These are phyloP conservation scores for Tinospora cordifolia DNA, from an alignment of 164 flowering plant genomes.

Conservation along the genomic window DNA sequence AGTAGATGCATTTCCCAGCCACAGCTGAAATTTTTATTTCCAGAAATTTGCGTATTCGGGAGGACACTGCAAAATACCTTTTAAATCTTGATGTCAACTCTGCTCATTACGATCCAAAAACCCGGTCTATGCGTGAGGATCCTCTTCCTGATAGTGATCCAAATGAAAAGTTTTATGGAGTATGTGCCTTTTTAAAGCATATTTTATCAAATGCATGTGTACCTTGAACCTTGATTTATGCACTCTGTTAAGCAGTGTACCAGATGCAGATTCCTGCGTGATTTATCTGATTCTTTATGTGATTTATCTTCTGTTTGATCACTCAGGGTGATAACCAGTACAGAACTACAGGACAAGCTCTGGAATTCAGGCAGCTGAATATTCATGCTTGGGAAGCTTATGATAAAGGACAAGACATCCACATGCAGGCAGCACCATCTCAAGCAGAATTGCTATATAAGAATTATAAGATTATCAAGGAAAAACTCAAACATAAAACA, in stretches of 20 bases:
- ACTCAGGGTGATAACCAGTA: conserved; percentile 65
- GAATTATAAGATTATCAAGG: conserved; percentile 54
- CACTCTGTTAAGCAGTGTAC: background rate
- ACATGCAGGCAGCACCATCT: conserved; percentile 83
- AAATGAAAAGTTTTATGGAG: conserved; percentile 72
- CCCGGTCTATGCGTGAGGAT: conserved; percentile 90
- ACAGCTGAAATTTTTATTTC: conserved; percentile 4
- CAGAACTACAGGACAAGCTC: conserved; percentile 66
- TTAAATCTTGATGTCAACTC: conserved; percentile 87
- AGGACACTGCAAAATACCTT: conserved; percentile 86
- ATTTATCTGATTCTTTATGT: no score
- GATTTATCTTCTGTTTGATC: background rate
- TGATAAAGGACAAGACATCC: conserved; percentile 81
- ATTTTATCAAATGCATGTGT: background rate
- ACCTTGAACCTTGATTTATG: background rate
- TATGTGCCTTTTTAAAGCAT: conserved; percentile 16
- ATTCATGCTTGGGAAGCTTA: conserved; percentile 74
- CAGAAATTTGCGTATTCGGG: conserved; percentile 88
- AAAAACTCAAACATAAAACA: conserved; percentile 42
- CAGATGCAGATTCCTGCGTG: background rate
- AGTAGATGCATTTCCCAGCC: background rate
- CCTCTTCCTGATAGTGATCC: conserved; percentile 87
- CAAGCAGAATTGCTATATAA: conserved; percentile 66
- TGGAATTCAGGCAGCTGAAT: conserved; percentile 68
- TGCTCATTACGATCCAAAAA: conserved; percentile 82